phyloP scores from a whole-genome alignment of 163 green algal species.

The Chlamydomonas reinhardtii region DNA sequence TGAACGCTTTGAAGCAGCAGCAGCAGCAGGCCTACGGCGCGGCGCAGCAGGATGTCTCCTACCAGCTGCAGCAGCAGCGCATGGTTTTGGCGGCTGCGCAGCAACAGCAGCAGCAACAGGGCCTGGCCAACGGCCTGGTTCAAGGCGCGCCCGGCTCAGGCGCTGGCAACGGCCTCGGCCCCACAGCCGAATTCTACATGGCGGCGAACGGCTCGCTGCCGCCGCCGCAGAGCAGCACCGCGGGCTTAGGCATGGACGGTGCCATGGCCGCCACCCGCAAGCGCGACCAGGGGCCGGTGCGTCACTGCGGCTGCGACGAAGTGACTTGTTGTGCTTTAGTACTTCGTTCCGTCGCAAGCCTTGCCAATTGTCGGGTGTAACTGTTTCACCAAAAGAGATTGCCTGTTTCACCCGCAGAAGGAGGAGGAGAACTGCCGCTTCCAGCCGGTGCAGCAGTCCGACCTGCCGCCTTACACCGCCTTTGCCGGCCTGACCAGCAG shows the following conservation, averaged over 20 bases:
- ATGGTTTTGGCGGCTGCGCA: too few species aligned
- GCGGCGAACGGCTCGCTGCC: background rate
- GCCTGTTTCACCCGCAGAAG: too few species aligned
- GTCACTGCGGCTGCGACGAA: background rate
- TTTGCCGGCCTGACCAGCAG: constrained; percentile 39
- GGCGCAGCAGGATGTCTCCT: background rate
- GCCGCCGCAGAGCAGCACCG: too few species aligned
- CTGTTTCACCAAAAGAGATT: too few species aligned
- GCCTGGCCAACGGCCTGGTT: too few species aligned
- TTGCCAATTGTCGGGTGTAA: too few species aligned
- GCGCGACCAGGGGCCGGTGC: constrained; percentile 31
- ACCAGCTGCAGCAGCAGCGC: background rate
- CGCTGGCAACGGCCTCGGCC: background rate
- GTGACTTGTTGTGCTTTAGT: too few species aligned
- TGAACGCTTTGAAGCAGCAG: constrained; percentile 18
- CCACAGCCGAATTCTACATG: background rate
- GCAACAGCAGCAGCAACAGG: background rate
- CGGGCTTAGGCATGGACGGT: too few species aligned
- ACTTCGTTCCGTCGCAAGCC: too few species aligned
- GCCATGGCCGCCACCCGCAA: background rate
- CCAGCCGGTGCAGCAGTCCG: background rate
- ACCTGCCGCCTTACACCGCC: constrained; percentile 18
- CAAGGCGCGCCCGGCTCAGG: too few species aligned
- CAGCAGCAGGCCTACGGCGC: constrained; percentile 5
- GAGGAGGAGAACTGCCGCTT: constrained; percentile 39